Evolutionary conservation across 2,329 filamentous ascomycete genomes (phyloP).

Genomic region (Arthrobotrys musiformis): DNA sequence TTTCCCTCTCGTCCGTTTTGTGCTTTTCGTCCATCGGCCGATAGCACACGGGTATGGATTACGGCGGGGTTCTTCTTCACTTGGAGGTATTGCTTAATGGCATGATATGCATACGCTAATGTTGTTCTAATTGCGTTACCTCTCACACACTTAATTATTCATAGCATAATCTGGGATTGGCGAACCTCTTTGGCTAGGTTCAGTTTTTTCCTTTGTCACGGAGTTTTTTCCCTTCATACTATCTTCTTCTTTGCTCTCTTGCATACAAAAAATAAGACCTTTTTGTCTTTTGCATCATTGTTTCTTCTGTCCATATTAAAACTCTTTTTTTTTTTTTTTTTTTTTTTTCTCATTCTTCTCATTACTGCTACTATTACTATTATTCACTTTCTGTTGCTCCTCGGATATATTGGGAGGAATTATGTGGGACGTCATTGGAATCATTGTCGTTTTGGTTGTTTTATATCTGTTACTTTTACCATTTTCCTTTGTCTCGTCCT

Average conservation of each 20-base stretch:
- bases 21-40: conserved; percentile 8
- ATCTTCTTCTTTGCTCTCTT: background rate
- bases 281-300: background rate
- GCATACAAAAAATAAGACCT: conserved; percentile 4
- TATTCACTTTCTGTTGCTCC: background rate
- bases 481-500: background rate
- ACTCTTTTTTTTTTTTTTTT: background rate
- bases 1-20: background rate
- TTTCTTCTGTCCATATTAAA: conserved; percentile 11
- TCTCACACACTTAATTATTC: background rate
- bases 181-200: conserved; percentile 7
- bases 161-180: conserved; percentile 19
- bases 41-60: background rate
- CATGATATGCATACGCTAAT: conserved; percentile 14
- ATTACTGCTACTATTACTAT: background rate
- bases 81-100: conserved; percentile 1
- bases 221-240: background rate
- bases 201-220: conserved; percentile 2
- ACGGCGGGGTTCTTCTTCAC: background rate
- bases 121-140: conserved; percentile 9
- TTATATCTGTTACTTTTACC: background rate
- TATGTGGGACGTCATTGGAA: conserved; percentile 24
- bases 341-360: background rate
- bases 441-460: conserved; percentile 13
- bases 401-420: conserved; percentile 3